These are phyloP conservation scores for Acanthochlamys bracteata DNA, from an alignment of 106 monocot species.

Conservation along the genomic window DNA sequence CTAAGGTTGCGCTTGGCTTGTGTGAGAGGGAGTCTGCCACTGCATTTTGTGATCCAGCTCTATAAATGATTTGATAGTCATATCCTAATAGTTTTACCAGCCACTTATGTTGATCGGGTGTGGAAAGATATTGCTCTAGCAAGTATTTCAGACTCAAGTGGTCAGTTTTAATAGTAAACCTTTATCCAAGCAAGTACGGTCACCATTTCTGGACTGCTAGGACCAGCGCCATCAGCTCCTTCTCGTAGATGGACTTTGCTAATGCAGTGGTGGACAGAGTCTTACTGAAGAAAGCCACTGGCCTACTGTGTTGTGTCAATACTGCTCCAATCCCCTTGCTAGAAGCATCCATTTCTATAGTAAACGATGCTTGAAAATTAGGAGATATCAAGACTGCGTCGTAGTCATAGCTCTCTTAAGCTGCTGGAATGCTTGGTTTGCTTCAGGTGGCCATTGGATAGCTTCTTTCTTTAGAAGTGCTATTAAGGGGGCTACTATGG, in stretches of 20 bases:
- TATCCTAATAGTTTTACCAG: not conserved
- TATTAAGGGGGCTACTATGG: not conserved
- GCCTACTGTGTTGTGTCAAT: not conserved
- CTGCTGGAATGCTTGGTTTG: no score
- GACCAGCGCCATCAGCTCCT: not conserved
- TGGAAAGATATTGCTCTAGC: not conserved
- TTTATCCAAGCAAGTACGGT: not conserved
- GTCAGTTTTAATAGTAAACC: not conserved
- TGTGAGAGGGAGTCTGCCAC: conserved; percentile 2
- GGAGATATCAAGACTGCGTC: not conserved
- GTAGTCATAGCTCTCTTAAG: not conserved
- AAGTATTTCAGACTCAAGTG: not conserved
- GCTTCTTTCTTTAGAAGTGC: not conserved
- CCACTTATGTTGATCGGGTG: not conserved
- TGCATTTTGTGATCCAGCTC: not conserved
- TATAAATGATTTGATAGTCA: not conserved
- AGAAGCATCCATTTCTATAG: not conserved
- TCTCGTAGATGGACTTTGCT: not conserved
- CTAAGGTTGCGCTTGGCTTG: no score
- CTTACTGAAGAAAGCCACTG: not conserved
- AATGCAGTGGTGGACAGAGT: not conserved
- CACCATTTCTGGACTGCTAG: not conserved
- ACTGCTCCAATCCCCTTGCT: not conserved
- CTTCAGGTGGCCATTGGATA: not conserved
- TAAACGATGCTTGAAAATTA: not conserved